Percentiles rank a stretch among this genome's conserved stretches.
Evolutionary conservation across 2,329 filamentous ascomycete species (phyloP).

Genomic region (Colletotrichum tanaceti): DNA sequence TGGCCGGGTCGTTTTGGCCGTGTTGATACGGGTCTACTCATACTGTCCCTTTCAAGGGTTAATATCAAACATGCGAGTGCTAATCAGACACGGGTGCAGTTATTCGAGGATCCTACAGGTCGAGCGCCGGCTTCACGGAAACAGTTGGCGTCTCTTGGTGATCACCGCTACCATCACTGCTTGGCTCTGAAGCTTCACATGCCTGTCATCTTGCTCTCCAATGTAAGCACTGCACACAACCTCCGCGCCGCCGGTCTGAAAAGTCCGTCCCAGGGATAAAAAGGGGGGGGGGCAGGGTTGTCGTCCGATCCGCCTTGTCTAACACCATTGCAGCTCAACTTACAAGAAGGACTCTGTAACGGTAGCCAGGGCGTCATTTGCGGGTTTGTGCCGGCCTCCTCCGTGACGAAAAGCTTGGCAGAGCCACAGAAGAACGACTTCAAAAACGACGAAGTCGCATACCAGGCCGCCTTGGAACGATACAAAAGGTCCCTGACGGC

Average conservation of each 20-base stretch:
- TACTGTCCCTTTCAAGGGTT: too few species aligned
- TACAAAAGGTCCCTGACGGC: background rate
- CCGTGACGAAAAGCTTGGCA: too few species aligned
- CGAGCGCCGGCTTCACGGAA: background rate
- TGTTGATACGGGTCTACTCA: too few species aligned
- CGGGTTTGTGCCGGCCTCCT: background rate
- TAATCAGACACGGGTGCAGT: background rate
- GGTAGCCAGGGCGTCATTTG: conserved; percentile 21
- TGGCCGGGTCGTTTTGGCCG: too few species aligned
- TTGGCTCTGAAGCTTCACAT: conserved; percentile 12
- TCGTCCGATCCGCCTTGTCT: background rate
- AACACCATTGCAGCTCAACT: conserved; percentile 1
- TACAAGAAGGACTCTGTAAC: conserved; percentile 1
- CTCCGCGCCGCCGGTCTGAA: too few species aligned
- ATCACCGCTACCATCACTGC: background rate
- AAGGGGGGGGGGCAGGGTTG: background rate
- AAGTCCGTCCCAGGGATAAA: too few species aligned
- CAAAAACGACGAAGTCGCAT: background rate
- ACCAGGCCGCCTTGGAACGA: background rate
- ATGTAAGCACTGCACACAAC: too few species aligned
- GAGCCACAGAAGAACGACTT: background rate
- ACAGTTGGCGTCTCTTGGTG: background rate
- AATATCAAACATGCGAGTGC: background rate
- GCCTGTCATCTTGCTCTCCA: conserved; percentile 23
- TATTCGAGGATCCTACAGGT: background rate